phyloP scores from a whole-genome alignment of 148 eudicot genomes.

The Rhododendron williamsianum region DNA sequence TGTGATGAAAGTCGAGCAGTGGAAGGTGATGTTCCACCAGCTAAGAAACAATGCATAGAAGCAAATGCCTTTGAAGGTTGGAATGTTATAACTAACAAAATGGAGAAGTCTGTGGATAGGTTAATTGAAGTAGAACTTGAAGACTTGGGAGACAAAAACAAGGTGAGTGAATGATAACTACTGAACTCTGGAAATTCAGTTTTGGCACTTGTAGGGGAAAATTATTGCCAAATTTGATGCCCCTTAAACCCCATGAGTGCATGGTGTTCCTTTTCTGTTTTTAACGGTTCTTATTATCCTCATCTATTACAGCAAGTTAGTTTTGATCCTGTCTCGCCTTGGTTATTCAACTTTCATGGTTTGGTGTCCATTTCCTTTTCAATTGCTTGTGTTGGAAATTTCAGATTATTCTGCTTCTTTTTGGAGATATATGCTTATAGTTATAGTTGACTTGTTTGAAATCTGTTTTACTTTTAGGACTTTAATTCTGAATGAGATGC shows the following conservation, averaged over 20 bases:
- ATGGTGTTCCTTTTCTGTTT: neutral
- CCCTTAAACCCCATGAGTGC: neutral
- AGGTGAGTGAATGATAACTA: conserved; percentile 41
- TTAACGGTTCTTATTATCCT: neutral
- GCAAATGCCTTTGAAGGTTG: conserved; percentile 22
- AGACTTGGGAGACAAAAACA: conserved; percentile 72
- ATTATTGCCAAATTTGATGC: neutral
- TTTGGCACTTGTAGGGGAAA: neutral
- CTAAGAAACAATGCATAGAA: conserved; percentile 54
- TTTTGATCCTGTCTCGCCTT: neutral
- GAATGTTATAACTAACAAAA: conserved; percentile 18
- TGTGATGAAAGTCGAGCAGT: conserved; percentile 16
- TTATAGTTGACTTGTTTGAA: neutral
- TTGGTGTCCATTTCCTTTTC: neutral
- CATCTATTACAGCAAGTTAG: neutral
- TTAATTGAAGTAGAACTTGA: conserved; percentile 83
- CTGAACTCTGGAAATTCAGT: neutral
- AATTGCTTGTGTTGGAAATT: neutral
- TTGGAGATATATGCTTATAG: neutral
- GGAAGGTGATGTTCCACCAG: conserved; percentile 46
- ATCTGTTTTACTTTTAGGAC: neutral
- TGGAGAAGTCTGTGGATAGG: conserved; percentile 70
- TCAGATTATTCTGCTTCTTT: neutral
- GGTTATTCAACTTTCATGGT: neutral
- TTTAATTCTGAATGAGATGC: too few species aligned